Conservation (phyloP, 2,329 filamentous ascomycete species). For the Endothia cerciana region DNA sequence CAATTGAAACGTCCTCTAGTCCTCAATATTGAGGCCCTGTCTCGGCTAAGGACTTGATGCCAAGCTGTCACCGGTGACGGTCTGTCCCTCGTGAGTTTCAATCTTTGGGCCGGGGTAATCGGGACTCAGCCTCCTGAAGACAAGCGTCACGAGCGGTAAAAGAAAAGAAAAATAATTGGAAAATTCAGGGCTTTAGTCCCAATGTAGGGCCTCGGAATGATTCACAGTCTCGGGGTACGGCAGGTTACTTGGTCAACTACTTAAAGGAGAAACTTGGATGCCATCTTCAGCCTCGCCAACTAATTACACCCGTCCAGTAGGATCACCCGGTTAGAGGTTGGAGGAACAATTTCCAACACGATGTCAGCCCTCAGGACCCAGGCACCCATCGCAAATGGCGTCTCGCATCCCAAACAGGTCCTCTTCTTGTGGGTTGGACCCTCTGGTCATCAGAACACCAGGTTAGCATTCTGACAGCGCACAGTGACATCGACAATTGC, state of each 20-base stretch:
- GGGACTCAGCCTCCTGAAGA: not conserved
- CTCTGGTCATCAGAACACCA: not conserved
- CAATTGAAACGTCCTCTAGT: not conserved
- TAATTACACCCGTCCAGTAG: too few relatives aligned
- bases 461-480: conserved; percentile 37
- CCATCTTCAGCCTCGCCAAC: not conserved
- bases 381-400: conserved; percentile 10
- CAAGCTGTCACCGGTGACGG: not conserved
- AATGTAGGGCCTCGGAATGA: not conserved
- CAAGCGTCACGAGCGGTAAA: not conserved
- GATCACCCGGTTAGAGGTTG: too few relatives aligned
- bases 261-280: not conserved
- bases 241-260: not conserved
- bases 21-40: not conserved
- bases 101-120: not conserved
- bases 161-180: too few relatives aligned
- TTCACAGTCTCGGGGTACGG: not conserved
- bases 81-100: not conserved
- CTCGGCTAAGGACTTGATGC: not conserved
- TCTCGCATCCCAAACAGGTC: conserved; percentile 37
- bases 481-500: conserved; percentile 98
- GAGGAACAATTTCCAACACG: not conserved
- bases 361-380: conserved; percentile 7
- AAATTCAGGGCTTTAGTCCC: too few relatives aligned
- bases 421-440: conserved; percentile 48